A percentile compares a stretch with the other conserved stretches of the same genome.
Conservation (phyloP, 768 basidiomycete species). For the Calocybe cyanea region DNA sequence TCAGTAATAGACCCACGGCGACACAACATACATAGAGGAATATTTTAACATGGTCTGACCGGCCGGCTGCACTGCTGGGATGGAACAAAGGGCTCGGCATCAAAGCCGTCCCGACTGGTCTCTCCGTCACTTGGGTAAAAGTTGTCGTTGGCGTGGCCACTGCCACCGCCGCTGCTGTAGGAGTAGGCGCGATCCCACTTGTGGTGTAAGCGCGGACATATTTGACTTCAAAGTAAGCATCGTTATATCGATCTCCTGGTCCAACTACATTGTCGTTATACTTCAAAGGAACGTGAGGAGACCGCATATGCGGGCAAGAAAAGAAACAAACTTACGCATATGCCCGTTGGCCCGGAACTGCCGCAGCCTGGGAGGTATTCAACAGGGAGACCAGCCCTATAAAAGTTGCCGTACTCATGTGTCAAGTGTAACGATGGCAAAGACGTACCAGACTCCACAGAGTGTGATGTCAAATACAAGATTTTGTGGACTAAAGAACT, state of each 20-base stretch:
- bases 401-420: not conserved
- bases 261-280: constrained; percentile 51
- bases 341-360: constrained; percentile 28
- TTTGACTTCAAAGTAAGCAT: constrained; percentile 63
- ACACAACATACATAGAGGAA: no score
- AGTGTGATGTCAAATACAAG: constrained; percentile 53
- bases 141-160: constrained; percentile 6
- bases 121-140: constrained; percentile 2
- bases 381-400: constrained; percentile 41
- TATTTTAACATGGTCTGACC: no score
- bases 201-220: constrained; percentile 49
- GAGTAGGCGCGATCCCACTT: constrained; percentile 21
- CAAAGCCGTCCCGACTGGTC: constrained; percentile 15
- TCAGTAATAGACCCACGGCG: not conserved
- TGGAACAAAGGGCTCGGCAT: constrained; percentile 18
- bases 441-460: constrained; percentile 40
- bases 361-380: constrained; percentile 36
- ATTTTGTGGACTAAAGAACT: constrained; percentile 42
- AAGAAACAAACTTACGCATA: constrained; percentile 32
- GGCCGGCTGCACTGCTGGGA: constrained; percentile 3
- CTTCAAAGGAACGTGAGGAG: constrained; percentile 16
- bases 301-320: no score
- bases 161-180: constrained; percentile 19
- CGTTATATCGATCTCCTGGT: constrained; percentile 34
- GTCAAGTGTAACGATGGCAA: not conserved